Evolutionary conservation across 345 rosid species (phyloP), one percentile per base, ranked within the genome.

Genomic region (Salix dunnii): DNA sequence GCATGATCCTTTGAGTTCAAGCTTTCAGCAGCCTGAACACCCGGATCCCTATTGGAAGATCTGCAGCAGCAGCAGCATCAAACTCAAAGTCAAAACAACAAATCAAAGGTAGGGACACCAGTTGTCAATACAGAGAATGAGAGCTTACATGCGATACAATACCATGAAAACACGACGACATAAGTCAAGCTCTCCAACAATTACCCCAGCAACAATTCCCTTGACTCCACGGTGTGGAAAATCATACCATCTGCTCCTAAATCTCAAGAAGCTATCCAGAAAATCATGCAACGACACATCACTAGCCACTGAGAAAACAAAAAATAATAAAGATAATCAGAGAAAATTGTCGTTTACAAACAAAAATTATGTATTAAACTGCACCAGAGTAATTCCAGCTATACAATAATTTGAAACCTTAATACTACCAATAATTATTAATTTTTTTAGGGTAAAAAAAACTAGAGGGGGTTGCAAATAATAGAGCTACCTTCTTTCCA

Each of bases 201-300:
- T 84, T 5, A 96, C 88, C 40, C 98, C 98, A 4, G 99, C 98
- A 67, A 91, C 90, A 6, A 89, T 88, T 58, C 93, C 94, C 81
- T 92, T 96, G 77, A 85, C 91, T 75, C 97, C 92, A 73, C 88
- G 99, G 79, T 90, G 86, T 38, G 96, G 96, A 63, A 93, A 93
- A 87, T 96, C 99, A 76, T 91, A 96, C 99, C 99, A 96, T 74
- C 98, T 92, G 86, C 89, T 89, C 80, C 97, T 89, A 86, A 82
- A 93, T 35, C 90, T 86, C 51, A 95, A 76, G 86, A 95, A 95
- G 85, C 91, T 87, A 81, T 90, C 94, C 84, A 95, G 80, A 86
- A 91, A 91, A 72, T 82, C 87, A 62, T 84, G 96, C 89, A 95
- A 87, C 5, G 97, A 93, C 71, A 81, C 74, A 77, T 95, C 96